Evolutionary conservation across 345 rosid species (phyloP), one percentile per base, ranked within the genome.

Genomic region (Linum usitatissimum): DNA sequence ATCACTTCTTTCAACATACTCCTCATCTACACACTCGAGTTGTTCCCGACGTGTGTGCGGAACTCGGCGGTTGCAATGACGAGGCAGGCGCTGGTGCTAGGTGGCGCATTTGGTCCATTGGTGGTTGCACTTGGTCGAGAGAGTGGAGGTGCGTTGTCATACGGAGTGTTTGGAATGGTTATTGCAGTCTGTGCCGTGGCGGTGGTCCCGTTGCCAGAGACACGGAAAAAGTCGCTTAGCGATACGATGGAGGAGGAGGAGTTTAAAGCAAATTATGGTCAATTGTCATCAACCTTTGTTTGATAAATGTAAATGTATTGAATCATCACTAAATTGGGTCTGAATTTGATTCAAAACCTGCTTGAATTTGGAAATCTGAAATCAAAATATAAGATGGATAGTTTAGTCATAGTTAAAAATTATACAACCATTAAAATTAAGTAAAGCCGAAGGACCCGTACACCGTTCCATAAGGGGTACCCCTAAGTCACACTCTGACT

Each of bases 11-110:
- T 78, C 60, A 70, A 59, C 60, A 42, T 80, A 54, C 60, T 59
- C 6, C 31, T 78, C 49, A 80, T 89, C 45, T 76, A 83, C 62
- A 70, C 73, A 62, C 60, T 73, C 19, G 86, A 83, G 73, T 31
- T 79, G 76, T 83, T 83, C 68, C 82, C 88, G 0, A 81, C 81
- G 0, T 73, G 80, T 63, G 82, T 81, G 30, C 66, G 84, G 68
- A 81, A 82, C 75, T 71, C 69, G 9, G 77, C 78, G 3, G 66
- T 76, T 19, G 59, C 79, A 36, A 70, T 83, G 82, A 73, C 68
- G 64, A 59, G 79, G 68, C 85, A 81, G 49, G 84, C 66, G 8
- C 2, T 71, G 28, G 66, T 48, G 55, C 56, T 76, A 1, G 79
- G 76, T 4, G 67, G 66, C 2, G 54, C 17, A 1, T 53, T 76